phyloP scores from a whole-genome alignment of 306 rosid species.

The Geum urbanum region DNA sequence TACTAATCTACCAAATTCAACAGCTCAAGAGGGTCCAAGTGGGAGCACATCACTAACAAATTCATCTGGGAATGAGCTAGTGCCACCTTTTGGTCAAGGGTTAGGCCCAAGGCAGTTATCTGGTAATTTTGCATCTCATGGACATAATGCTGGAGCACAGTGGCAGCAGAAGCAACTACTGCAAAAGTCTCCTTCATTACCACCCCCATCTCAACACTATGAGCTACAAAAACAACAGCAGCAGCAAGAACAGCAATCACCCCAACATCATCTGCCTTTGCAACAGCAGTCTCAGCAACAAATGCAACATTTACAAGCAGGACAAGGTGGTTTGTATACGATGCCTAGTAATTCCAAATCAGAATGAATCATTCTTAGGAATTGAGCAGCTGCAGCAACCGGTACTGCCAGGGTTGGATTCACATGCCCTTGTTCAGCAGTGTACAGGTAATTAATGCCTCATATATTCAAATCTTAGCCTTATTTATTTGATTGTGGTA shows the following conservation, averaged over 20 bases:
- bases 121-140: constrained; percentile 57
- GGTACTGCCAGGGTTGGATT: constrained; percentile 45
- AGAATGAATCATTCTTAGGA: constrained; percentile 54
- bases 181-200: constrained; percentile 51
- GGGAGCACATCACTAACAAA: constrained; percentile 54
- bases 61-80: constrained; percentile 53
- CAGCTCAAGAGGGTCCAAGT: constrained; percentile 42
- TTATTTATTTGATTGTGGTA: constrained; percentile 15
- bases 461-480: neutral
- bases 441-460: constrained; percentile 72
- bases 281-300: constrained; percentile 68
- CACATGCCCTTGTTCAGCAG: constrained; percentile 62
- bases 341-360: constrained; percentile 57
- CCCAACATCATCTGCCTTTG: constrained; percentile 40
- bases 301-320: constrained; percentile 55
- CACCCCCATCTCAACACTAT: constrained; percentile 50
- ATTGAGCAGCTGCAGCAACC: constrained; percentile 47
- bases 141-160: constrained; percentile 64
- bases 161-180: constrained; percentile 55
- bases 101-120: constrained; percentile 57
- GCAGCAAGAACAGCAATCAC: constrained; percentile 46
- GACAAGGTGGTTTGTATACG: constrained; percentile 57
- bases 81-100: constrained; percentile 51
- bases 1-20: constrained; percentile 48
- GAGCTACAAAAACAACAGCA: constrained; percentile 43